Conservation (phyloP, 2,329 filamentous ascomycete species). For the Beauveria bassiana region DNA sequence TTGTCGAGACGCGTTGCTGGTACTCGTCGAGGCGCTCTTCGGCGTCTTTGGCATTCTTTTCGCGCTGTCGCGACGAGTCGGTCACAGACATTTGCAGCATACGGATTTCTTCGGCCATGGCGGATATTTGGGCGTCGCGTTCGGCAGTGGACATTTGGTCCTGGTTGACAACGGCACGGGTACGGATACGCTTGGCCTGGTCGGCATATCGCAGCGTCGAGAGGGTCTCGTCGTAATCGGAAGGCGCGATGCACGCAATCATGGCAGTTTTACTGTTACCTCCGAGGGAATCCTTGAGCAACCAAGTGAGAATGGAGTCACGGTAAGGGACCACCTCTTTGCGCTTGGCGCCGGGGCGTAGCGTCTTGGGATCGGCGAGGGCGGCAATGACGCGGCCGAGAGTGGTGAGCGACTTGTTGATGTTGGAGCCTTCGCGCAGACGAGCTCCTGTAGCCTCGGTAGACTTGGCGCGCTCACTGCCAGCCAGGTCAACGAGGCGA, state of each 20-base stretch:
- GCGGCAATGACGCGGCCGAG: conserved; percentile 93
- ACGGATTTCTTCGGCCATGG: conserved; percentile 94
- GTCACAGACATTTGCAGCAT: conserved; percentile 68
- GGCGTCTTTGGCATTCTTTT: conserved; percentile 69
- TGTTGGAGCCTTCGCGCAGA: conserved; percentile 90
- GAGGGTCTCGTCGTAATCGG: conserved; percentile 94
- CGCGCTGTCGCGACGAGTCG: conserved; percentile 51
- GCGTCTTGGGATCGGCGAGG: conserved; percentile 62
- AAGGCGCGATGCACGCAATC: conserved; percentile 94
- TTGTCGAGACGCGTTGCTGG: conserved; percentile 77
- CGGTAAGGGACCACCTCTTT: conserved; percentile 77
- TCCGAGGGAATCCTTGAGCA: conserved; percentile 90
- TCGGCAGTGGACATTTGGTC: conserved; percentile 88
- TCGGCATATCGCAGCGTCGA: conserved; percentile 95
- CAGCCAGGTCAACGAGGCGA: conserved; percentile 87
- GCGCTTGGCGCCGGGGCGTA: conserved; percentile 43
- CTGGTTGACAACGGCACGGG: conserved; percentile 89
- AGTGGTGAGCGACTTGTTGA: conserved; percentile 97
- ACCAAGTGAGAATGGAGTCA: conserved; percentile 76
- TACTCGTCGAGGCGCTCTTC: conserved; percentile 90
- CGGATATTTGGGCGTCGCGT: conserved; percentile 84
- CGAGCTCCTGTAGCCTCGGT: conserved; percentile 91
- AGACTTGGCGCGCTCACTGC: conserved; percentile 88
- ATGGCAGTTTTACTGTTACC: conserved; percentile 98
- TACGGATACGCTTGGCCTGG: conserved; percentile 95